Evolutionary conservation across 73 alveolate genomes (phyloP), one percentile per base, ranked within the genome.

Genomic region (Symbiodinium natans): DNA sequence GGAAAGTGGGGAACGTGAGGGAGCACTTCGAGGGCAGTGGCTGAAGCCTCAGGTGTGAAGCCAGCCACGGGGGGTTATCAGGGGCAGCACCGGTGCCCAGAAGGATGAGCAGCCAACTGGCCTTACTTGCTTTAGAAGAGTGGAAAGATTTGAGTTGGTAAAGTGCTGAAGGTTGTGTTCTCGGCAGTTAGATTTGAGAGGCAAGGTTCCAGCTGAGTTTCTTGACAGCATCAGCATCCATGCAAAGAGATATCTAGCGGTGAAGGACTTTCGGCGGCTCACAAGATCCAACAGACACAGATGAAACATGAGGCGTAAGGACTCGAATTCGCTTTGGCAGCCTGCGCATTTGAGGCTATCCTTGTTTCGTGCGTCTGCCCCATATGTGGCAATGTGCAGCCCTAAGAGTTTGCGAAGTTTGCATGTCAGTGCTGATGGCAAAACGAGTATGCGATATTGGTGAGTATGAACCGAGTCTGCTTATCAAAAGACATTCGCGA

Each of bases 361-460:
- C 21, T 46, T 92, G 41, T 92, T 92, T 43, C 92, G 98, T 36
- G 92, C 92, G 9, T 92, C 98, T 1, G 98, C 98, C 13, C 98
- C 98, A 0, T 92, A 92, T 25, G 92, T 92, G 82, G 98, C 98
- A 27, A 92, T 92, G 98, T 52, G 74, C 84, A 15, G 84, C 43
- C 31, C 84, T 74, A 0, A 68, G 82, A 23, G 19, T n/a, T n/a
- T 29, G 33, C 36, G 10, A 48, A 48, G 63, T 48, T 17, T 8
- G 17, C 23, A 17, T 17, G 17, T 48, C 63, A 48, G 63, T 48
- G 23, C 63, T 48, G 63, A 10, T 48, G 63, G 23, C 8, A 17
- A 10, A 8, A 48, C 82, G 38, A 68, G 82, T 23, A 31, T 23
- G 19, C 38, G 38, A 9, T 29, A 19, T 68, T 25, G 36, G 33